A percentile compares a stretch with the other conserved stretches of the same genome.
Conservation (phyloP, 2,329 filamentous ascomycete species). For the Penicillium sp. region DNA sequence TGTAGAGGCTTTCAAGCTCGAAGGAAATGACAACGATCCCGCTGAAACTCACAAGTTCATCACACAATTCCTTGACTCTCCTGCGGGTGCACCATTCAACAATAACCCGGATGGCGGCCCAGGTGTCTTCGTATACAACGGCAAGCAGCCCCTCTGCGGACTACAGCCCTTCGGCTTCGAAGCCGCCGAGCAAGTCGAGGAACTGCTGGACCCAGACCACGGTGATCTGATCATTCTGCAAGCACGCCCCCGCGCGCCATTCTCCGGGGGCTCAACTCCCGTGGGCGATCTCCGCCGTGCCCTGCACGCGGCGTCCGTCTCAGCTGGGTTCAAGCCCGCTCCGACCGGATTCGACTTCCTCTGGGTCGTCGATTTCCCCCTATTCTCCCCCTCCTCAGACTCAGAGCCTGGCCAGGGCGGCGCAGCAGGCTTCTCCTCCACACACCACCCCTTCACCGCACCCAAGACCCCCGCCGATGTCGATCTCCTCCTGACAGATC, state of each 20-base stretch:
- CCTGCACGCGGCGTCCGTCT: constrained; percentile 67
- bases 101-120: constrained; percentile 75
- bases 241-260: constrained; percentile 65
- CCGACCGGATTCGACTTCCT: constrained; percentile 63
- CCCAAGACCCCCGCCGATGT: constrained; percentile 72
- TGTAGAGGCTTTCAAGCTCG: constrained; percentile 72
- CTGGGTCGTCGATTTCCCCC: constrained; percentile 88
- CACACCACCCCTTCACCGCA: constrained; percentile 94
- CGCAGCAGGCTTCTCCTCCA: constrained; percentile 74
- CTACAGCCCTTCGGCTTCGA: constrained; percentile 76
- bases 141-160: constrained; percentile 70
- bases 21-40: constrained; percentile 48
- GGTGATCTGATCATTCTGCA: constrained; percentile 82
- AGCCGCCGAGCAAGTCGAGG: constrained; percentile 59
- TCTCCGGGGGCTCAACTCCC: constrained; percentile 69
- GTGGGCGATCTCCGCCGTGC: constrained; percentile 71
- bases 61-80: constrained; percentile 66
- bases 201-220: constrained; percentile 56
- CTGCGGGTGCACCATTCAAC: constrained; percentile 58
- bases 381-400: constrained; percentile 74
- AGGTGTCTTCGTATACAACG: constrained; percentile 73
- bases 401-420: constrained; percentile 78
- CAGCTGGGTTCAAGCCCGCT: constrained; percentile 56
- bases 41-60: constrained; percentile 62
- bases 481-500: constrained; percentile 69